Base-by-base conservation (phyloP, 306 rosid genomes). In the Senna siamea region DNA sequence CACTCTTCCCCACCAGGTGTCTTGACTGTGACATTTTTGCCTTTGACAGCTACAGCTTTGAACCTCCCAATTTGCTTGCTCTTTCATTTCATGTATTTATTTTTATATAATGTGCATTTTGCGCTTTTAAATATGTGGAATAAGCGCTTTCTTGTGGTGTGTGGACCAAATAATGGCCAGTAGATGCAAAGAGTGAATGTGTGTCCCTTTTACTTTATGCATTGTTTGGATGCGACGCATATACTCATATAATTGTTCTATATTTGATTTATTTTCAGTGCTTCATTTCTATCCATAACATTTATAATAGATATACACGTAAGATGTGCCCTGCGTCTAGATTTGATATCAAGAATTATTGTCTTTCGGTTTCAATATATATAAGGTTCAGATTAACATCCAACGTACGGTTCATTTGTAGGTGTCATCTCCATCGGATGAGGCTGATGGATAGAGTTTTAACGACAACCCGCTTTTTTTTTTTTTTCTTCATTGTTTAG, bases 1-100 rank as follows among this genome's bases (percentile, higher is more conserved):
- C 88, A 78, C 80, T 79, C 75, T 38, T 74, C 73, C 72, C 79
- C 78, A 10, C 50, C 22, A 62, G 44, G 68, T 62, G 90, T 78
- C 83, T 54, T 81, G 89, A 87, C 40, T 53, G 75, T 68, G 90
- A 88, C 97, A 65, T 86, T 17, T 76, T 59, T 74, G 44, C 13
- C 23, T 20, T 9, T 53, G 59, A 53, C 6, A 20, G 32, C 59
- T 8, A 53, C 59, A 76, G 70, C 81, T 77, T 79, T 69, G 70
- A 73, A 72, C 84, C 84, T 87, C 77, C 70, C 74, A 80, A 57
- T 71, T 69, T 55, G 17, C 85, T 70, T 48, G 53, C 78, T 70
- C 82, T 67, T 41, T 41, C 47, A n/a, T 77, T 47, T 34, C 9
- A 34, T 44, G 18, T 43, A 58, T 66, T 32, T 66, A 66, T 56